Conservation (phyloP, 352 stramenopile genomes). For the Elongisporangium senticosum region DNA sequence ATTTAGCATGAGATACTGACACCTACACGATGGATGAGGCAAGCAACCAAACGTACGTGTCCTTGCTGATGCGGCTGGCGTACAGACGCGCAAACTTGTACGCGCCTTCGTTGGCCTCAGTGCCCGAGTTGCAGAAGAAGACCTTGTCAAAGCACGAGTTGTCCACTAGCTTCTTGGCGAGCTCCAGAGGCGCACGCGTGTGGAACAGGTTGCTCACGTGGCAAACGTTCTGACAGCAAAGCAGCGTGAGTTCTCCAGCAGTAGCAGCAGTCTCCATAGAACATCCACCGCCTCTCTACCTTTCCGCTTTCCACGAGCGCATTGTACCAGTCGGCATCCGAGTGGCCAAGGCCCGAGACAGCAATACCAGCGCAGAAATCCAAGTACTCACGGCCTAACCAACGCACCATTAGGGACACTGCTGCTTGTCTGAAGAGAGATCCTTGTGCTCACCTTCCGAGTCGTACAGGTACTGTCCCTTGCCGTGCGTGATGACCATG, state of each 20-base stretch:
- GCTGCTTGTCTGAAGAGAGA: neutral
- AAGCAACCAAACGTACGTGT: conserved; percentile 40
- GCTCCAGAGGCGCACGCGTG: conserved; percentile 87
- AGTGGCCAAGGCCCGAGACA: conserved; percentile 83
- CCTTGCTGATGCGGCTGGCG: conserved; percentile 54
- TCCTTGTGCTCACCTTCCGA: conserved; percentile 47
- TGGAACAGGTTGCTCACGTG: conserved; percentile 98
- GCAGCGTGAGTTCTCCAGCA: conserved; percentile 22
- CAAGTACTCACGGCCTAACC: conserved; percentile 60
- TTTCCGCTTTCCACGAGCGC: conserved; percentile 56
- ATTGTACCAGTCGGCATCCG: conserved; percentile 82
- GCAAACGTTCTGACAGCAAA: conserved; percentile 74
- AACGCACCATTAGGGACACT: neutral
- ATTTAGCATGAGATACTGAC: neutral
- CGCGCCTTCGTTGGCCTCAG: conserved; percentile 85
- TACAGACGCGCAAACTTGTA: conserved; percentile 87
- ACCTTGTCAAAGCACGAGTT: conserved; percentile 95
- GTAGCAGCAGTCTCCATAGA: neutral
- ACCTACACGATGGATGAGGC: neutral
- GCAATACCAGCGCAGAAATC: conserved; percentile 96
- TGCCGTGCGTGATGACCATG: conserved; percentile 80
- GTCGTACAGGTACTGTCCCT: conserved; percentile 91
- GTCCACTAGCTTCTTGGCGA: conserved; percentile 94
- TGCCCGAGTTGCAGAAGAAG: conserved; percentile 98
- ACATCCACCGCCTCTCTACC: conserved; percentile 6